A percentile compares a stretch with the other conserved stretches of the same genome.
Conservation (phyloP, 371 early-diverging fungal genomes). For the Parasitella parasitica region DNA sequence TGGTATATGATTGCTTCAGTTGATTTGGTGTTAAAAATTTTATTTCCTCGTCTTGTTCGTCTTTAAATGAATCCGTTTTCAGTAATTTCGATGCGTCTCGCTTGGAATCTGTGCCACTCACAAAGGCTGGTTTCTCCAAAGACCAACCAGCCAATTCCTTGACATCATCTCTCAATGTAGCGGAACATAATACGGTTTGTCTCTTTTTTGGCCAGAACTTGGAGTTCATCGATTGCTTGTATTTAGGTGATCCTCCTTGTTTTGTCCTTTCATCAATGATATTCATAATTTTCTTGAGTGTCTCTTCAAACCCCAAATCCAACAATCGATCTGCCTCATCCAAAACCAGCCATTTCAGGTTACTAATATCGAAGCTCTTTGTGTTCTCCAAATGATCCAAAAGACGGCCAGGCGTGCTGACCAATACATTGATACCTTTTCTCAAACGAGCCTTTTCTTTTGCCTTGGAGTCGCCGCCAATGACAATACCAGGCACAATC, state of each 20-base stretch:
- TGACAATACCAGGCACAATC: slow-evolving; percentile 91
- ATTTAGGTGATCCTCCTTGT: slow-evolving; percentile 17
- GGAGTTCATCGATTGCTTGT: slow-evolving; percentile 17
- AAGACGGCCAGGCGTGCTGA: slow-evolving; percentile 98
- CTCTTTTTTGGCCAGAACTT: slow-evolving; percentile 65
- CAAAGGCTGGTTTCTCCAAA: slow-evolving; percentile 70
- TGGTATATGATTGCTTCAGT: slow-evolving; percentile 79
- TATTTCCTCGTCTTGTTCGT: slow-evolving; percentile 39
- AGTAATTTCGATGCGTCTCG: slow-evolving; percentile 27
- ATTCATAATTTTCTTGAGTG: slow-evolving; percentile 79
- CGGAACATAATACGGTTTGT: slow-evolving; percentile 92
- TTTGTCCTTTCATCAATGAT: slow-evolving; percentile 59
- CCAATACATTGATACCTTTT: slow-evolving; percentile 91
- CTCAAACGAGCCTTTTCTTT: slow-evolving; percentile 91
- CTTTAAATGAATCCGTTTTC: slow-evolving; percentile 6
- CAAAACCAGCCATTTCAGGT: slow-evolving; percentile 88
- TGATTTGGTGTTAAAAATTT: slow-evolving; percentile 75
- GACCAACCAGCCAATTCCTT: slow-evolving; percentile 77
- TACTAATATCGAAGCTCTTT: slow-evolving; percentile 69
- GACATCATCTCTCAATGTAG: slow-evolving; percentile 87
- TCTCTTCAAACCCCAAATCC: slow-evolving; percentile 96
- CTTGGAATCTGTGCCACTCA: slow-evolving; percentile 50
- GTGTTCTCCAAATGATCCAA: slow-evolving; percentile 95
- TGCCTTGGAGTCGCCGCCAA: slow-evolving; percentile 91
- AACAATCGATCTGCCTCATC: slow-evolving; percentile 99